phyloP scores from a whole-genome alignment of 306 rosid genomes.

The Vigna nakashimae region DNA sequence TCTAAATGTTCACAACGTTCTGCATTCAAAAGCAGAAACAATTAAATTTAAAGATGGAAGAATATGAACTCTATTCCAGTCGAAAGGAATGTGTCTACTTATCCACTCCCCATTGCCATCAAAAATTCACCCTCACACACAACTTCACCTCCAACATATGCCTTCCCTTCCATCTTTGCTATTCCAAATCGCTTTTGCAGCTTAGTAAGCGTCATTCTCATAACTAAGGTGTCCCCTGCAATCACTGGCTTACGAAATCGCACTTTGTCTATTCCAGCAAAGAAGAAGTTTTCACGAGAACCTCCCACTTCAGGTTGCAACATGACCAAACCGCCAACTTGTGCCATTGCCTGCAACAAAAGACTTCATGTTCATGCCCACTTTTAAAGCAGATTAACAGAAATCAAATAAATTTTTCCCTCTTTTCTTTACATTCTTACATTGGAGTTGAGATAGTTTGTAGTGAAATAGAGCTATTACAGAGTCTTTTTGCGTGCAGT shows the following conservation, averaged over 20 bases:
- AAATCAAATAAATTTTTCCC: neutral
- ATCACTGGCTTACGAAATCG: constrained; percentile 89
- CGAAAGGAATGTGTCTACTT: constrained; percentile 28
- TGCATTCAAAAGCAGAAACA: constrained; percentile 35
- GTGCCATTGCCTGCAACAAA: constrained; percentile 88
- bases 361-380: constrained; percentile 21
- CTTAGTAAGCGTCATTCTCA: constrained; percentile 90
- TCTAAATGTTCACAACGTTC: constrained; percentile 6
- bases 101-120: constrained; percentile 72
- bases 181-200: constrained; percentile 87
- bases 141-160: constrained; percentile 90
- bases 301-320: constrained; percentile 94
- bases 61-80: constrained; percentile 34
- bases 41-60: constrained; percentile 21
- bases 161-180: constrained; percentile 96
- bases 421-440: neutral
- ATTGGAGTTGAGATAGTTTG: constrained; percentile 13
- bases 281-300: constrained; percentile 83
- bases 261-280: constrained; percentile 93
- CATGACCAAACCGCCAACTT: constrained; percentile 93
- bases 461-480: neutral
- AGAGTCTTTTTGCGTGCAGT: constrained; percentile 2
- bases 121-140: constrained; percentile 92
- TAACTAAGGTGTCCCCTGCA: constrained; percentile 92
- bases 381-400: neutral